A percentile compares a stretch with the other conserved stretches of the same genome.
These are phyloP conservation scores for Leccinum fuscescens DNA, from an alignment of 1,284 basidiomycete species.

Conservation along the genomic window DNA sequence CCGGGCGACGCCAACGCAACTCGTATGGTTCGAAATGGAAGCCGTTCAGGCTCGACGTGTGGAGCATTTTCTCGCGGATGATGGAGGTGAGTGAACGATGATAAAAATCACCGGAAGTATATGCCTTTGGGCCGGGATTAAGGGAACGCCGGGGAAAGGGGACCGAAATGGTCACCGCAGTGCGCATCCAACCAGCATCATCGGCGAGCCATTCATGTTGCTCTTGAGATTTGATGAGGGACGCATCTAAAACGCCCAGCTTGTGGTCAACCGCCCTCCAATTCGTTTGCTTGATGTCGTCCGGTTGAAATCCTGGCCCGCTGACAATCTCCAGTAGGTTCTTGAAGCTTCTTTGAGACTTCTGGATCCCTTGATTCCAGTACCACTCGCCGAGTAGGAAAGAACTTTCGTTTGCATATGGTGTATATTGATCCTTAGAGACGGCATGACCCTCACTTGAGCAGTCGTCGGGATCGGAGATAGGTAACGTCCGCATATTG, in stretches of 20 bases:
- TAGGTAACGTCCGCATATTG: not conserved
- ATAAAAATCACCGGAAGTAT: not conserved
- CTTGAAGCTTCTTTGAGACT: not conserved
- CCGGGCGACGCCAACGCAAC: not conserved
- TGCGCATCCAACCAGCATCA: not conserved
- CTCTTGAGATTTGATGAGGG: not conserved
- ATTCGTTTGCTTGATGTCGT: not conserved
- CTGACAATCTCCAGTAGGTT: not conserved
- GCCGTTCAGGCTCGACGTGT: not conserved
- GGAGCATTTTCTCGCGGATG: not conserved
- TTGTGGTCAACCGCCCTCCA: not conserved
- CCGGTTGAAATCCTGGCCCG: not conserved
- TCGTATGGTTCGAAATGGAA: not conserved
- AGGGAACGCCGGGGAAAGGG: not conserved
- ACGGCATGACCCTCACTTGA: not conserved
- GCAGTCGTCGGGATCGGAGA: not conserved
- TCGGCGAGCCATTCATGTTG: not conserved
- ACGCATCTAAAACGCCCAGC: not conserved
- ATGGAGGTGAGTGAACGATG: not conserved
- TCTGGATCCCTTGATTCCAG: not conserved
- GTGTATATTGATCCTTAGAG: not conserved
- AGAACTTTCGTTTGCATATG: not conserved
- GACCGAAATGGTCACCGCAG: not conserved
- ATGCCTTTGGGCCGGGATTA: not conserved
- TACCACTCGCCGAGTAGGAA: not conserved